These are phyloP conservation scores for Allodekkera sacchari DNA, from an alignment of 805 yeast genomes.

Conservation along the genomic window DNA sequence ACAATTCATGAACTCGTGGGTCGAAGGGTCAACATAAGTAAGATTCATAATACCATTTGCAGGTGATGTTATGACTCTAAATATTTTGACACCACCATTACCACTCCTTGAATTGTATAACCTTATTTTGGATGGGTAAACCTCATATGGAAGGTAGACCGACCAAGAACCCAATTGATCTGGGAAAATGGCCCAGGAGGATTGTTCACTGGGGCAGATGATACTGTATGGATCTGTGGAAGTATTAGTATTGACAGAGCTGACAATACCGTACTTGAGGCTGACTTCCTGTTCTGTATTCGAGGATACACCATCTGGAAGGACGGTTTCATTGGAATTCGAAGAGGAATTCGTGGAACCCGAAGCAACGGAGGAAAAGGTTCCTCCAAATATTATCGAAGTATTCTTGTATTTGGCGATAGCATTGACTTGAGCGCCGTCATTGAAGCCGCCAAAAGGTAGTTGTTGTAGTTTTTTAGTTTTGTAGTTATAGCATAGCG, in stretches of 20 bases:
- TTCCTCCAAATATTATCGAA: slow-evolving; percentile 74
- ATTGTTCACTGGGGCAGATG: slow-evolving; percentile 45
- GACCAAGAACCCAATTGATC: slow-evolving; percentile 57
- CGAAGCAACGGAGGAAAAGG: slow-evolving; percentile 48
- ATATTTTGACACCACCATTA: slow-evolving; percentile 42
- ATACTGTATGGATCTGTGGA: slow-evolving; percentile 27
- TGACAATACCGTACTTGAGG: slow-evolving; percentile 45
- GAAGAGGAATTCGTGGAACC: not conserved
- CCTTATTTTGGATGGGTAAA: slow-evolving; percentile 65
- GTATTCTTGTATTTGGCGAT: slow-evolving; percentile 42
- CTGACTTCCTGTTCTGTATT: slow-evolving; percentile 58
- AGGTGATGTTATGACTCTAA: slow-evolving; percentile 71
- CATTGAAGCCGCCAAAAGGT: slow-evolving; percentile 72
- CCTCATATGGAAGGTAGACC: slow-evolving; percentile 45
- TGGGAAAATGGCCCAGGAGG: slow-evolving; percentile 45
- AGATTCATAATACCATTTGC: slow-evolving; percentile 86
- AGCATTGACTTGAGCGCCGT: slow-evolving; percentile 49
- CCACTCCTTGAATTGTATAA: slow-evolving; percentile 51
- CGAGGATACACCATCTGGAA: slow-evolving; percentile 13
- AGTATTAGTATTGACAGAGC: slow-evolving; percentile 35
- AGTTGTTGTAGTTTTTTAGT: slow-evolving; percentile 34
- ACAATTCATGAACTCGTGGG: slow-evolving; percentile 53
- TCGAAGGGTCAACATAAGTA: slow-evolving; percentile 69
- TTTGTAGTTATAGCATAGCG: slow-evolving; percentile 52
- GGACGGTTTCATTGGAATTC: slow-evolving; percentile 12